Evolutionary conservation across 73 alveolate species (phyloP).

Genomic region (Paramecium biaurelia): DNA sequence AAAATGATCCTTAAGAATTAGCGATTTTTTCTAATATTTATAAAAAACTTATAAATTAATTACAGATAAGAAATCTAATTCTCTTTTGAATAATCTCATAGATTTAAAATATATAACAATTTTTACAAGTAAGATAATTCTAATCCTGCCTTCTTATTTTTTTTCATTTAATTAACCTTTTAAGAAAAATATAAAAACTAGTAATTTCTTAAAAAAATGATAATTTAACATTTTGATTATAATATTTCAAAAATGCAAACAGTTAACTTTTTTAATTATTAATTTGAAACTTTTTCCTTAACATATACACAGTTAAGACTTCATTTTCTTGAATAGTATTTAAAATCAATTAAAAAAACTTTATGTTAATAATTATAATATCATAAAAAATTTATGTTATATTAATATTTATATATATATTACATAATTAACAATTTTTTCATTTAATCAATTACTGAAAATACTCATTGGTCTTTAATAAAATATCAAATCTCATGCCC

Average conservation of each 20-base stretch:
- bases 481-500: neutral
- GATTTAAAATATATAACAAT: neutral
- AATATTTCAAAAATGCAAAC: neutral
- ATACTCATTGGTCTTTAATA: conserved; percentile 7
- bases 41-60: neutral
- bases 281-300: neutral
- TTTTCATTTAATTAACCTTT: neutral
- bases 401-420: neutral
- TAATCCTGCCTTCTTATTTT: neutral
- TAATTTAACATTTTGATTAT: neutral
- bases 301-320: neutral
- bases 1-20: neutral
- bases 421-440: neutral
- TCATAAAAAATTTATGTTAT: neutral
- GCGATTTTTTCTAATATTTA: neutral
- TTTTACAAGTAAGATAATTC: neutral
- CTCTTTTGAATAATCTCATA: neutral
- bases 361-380: neutral
- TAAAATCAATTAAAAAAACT: neutral
- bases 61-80: neutral
- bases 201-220: neutral
- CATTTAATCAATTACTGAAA: conserved; percentile 2
- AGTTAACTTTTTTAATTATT: neutral
- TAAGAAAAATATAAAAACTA: neutral
- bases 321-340: neutral